phyloP scores from a whole-genome alignment of 441 rosid genomes.

The Gossypium laxum region DNA sequence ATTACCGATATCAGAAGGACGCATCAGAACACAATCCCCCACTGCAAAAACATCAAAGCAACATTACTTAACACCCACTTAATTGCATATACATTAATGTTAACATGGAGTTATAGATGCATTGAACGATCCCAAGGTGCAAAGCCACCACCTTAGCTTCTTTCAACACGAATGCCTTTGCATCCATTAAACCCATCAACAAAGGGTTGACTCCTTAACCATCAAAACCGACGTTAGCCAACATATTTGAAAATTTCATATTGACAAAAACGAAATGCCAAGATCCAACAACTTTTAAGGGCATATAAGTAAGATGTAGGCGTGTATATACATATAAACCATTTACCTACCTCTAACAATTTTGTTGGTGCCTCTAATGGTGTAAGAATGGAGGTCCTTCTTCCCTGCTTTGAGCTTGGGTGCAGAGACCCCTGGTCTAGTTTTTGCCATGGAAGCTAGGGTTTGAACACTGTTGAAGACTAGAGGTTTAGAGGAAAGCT shows the following conservation, averaged over 20 bases:
- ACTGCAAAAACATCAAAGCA: slow-evolving; percentile 23
- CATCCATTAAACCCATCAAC: neutral
- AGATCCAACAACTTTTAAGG: neutral
- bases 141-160: neutral
- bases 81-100: neutral
- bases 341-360: slow-evolving; percentile 44
- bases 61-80: neutral
- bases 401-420: slow-evolving; percentile 45
- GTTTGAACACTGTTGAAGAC: neutral
- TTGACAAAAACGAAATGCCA: neutral
- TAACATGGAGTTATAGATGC: neutral
- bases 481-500: slow-evolving; percentile 11
- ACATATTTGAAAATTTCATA: slow-evolving; percentile 4
- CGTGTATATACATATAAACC: neutral
- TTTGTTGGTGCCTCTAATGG: slow-evolving; percentile 51
- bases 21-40: slow-evolving; percentile 54
- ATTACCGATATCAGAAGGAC: slow-evolving; percentile 44
- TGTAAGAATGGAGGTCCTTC: slow-evolving; percentile 45
- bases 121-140: neutral
- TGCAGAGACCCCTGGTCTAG: slow-evolving; percentile 45
- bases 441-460: slow-evolving; percentile 42
- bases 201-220: neutral
- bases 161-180: neutral
- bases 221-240: neutral
- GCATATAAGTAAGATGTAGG: neutral